Percentiles rank a stretch among this genome's conserved stretches.
These are phyloP conservation scores for Alternaria burnsii DNA, from an alignment of 2,329 filamentous ascomycete genomes.

Conservation along the genomic window DNA sequence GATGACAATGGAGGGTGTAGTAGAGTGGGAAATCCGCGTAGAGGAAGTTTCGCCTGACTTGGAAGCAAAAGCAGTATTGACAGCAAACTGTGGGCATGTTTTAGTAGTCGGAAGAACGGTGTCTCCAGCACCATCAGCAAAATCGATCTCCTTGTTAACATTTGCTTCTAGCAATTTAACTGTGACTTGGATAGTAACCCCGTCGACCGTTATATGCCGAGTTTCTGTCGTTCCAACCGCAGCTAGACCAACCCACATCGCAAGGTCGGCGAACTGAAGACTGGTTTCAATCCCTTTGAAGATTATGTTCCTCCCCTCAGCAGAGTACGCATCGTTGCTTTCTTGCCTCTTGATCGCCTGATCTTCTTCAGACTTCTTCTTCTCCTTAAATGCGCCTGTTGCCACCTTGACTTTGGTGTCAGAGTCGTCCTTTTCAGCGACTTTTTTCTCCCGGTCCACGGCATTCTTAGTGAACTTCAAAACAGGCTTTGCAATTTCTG, in stretches of 20 bases:
- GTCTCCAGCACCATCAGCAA: neutral
- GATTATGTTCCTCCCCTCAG: neutral
- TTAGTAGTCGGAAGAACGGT: neutral
- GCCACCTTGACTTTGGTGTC: too few relatives aligned
- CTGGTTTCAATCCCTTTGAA: neutral
- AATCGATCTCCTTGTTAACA: neutral
- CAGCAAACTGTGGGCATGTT: neutral
- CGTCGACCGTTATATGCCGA: neutral
- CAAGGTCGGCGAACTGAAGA: neutral
- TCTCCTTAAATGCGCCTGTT: too few relatives aligned
- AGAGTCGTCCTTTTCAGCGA: neutral
- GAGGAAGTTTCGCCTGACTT: neutral
- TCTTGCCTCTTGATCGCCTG: neutral
- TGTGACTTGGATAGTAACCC: neutral
- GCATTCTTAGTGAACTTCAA: neutral
- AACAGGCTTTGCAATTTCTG: neutral
- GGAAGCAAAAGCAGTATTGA: neutral
- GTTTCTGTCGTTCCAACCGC: neutral
- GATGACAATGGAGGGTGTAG: neutral
- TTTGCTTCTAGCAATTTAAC: neutral
- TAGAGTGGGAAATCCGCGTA: neutral
- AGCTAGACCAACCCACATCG: neutral
- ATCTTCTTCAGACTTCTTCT: neutral
- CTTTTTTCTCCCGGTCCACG: neutral
- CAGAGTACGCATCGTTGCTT: neutral